Percentiles rank a stretch among this genome's conserved stretches.
Conservation (phyloP, 306 rosid genomes). For the Ormosia emarginata region DNA sequence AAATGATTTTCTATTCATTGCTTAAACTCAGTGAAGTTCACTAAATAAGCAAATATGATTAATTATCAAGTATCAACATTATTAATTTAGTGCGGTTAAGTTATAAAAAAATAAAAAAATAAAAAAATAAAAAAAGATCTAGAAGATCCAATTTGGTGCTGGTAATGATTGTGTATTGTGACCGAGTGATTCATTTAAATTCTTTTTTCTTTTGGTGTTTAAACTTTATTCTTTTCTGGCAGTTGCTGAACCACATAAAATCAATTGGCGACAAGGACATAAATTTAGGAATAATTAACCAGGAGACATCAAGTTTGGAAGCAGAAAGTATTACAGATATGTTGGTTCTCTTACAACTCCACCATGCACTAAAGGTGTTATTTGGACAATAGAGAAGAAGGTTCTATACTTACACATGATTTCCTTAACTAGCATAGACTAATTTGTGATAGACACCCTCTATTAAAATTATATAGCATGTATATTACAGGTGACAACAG, state of each 20-base stretch:
- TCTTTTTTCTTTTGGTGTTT: not conserved
- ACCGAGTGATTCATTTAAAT: not conserved
- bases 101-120: not conserved
- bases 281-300: constrained; percentile 59
- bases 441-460: not conserved
- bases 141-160: not conserved
- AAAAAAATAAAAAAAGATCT: not conserved
- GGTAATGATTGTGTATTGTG: not conserved
- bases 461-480: not conserved
- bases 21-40: not conserved
- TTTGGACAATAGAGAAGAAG: constrained; percentile 67
- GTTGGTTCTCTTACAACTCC: constrained; percentile 76
- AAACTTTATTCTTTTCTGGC: not conserved
- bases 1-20: not conserved
- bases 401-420: constrained; percentile 22
- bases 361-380: constrained; percentile 76
- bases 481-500: constrained; percentile 55
- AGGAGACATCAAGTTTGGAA: constrained; percentile 46
- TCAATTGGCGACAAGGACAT: constrained; percentile 32
- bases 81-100: not conserved
- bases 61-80: no score
- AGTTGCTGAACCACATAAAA: constrained; percentile 46
- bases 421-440: not conserved
- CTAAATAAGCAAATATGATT: not conserved
- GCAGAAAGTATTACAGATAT: constrained; percentile 70